Conservation (phyloP, 352 stramenopile species). For the Globisporangium mamillatum region DNA sequence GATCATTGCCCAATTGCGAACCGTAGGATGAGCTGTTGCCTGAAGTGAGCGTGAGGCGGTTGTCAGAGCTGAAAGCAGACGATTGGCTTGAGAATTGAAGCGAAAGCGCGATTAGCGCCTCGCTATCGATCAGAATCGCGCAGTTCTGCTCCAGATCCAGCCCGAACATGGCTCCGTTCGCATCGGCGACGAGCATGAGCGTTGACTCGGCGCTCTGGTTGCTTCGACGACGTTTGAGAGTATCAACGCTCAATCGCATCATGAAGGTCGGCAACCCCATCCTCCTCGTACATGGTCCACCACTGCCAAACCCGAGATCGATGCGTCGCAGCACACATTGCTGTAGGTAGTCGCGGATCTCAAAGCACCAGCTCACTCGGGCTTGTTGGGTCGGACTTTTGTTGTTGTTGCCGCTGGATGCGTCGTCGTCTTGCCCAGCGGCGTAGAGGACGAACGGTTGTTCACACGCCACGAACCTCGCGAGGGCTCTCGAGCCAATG, state of each 20-base stretch:
- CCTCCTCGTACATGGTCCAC: not conserved
- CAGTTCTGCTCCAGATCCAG: constrained; percentile 22
- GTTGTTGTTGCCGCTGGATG: not conserved
- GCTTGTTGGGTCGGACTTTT: not conserved
- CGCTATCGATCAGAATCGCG: constrained; percentile 21
- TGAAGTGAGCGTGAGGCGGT: constrained; percentile 3
- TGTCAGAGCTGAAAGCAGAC: not conserved
- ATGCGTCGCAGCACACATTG: constrained; percentile 26
- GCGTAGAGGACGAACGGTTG: constrained; percentile 18
- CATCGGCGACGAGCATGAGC: constrained; percentile 26
- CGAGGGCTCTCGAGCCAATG: not conserved
- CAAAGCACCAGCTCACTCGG: constrained; percentile 25
- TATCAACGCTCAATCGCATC: not conserved
- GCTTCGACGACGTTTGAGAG: not conserved
- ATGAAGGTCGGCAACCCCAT: constrained; percentile 4
- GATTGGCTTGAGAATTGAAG: not conserved
- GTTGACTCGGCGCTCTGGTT: constrained; percentile 7
- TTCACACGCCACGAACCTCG: constrained; percentile 5
- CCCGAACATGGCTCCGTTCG: constrained; percentile 21
- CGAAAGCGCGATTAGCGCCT: not conserved
- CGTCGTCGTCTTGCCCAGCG: not conserved
- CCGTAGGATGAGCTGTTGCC: not conserved
- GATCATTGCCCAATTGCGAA: not conserved
- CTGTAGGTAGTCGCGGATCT: constrained; percentile 39
- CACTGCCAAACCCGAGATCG: constrained; percentile 11